These are phyloP conservation scores for Rhizopogon vinicolor DNA, from an alignment of 768 basidiomycete genomes.

Conservation along the genomic window DNA sequence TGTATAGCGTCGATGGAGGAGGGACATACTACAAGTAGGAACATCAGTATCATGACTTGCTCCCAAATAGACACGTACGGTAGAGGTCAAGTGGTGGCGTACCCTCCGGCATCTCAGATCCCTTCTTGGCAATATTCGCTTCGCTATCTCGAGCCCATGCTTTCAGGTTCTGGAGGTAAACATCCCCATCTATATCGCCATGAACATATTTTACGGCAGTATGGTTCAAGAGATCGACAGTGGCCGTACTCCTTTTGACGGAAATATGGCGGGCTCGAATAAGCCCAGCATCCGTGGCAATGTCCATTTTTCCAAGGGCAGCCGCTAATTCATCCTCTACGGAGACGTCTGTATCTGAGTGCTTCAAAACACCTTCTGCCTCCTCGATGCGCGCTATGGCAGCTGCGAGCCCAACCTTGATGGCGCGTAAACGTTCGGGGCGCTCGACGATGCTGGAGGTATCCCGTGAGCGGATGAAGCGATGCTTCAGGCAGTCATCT, in stretches of 20 bases:
- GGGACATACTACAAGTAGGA: conserved; percentile 57
- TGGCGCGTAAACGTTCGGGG: conserved; percentile 83
- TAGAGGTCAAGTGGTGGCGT: conserved; percentile 81
- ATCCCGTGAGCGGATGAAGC: conserved; percentile 74
- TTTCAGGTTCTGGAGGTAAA: conserved; percentile 62
- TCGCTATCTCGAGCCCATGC: conserved; percentile 55
- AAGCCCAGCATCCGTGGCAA: conserved; percentile 24
- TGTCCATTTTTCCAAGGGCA: conserved; percentile 42
- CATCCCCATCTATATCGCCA: conserved; percentile 61
- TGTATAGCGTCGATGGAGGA: conserved; percentile 73
- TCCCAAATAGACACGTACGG: conserved; percentile 38
- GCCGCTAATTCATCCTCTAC: conserved; percentile 38
- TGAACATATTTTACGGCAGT: conserved; percentile 72
- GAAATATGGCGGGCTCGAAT: conserved; percentile 20
- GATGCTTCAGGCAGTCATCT: conserved; percentile 68
- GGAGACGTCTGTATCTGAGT: background rate
- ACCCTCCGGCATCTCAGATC: conserved; percentile 71
- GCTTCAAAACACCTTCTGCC: background rate
- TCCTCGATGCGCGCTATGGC: conserved; percentile 71
- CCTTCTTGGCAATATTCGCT: conserved; percentile 55
- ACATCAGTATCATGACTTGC: background rate
- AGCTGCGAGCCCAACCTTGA: conserved; percentile 77
- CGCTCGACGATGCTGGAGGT: conserved; percentile 80
- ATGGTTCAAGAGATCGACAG: conserved; percentile 50
- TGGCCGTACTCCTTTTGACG: conserved; percentile 46